These are phyloP conservation scores for Mrakia blollopis DNA, from an alignment of 768 basidiomycete species.

Conservation along the genomic window DNA sequence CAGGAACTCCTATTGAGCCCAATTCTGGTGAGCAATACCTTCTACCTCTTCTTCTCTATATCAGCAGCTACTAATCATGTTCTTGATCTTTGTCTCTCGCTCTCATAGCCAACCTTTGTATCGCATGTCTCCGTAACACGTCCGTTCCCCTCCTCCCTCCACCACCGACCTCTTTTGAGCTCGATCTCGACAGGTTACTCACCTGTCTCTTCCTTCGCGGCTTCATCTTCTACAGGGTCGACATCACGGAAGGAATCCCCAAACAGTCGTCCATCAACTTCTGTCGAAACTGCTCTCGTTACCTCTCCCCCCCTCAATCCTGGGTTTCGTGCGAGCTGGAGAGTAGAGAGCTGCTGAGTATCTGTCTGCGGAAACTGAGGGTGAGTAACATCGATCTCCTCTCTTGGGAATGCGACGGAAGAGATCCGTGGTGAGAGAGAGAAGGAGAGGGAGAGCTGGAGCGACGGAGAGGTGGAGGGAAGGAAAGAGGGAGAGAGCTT, in stretches of 20 bases:
- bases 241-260: constrained; percentile 97
- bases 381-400: constrained; percentile 47
- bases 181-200: neutral
- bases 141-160: constrained; percentile 44
- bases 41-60: neutral
- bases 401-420: neutral
- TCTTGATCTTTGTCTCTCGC: neutral
- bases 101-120: constrained; percentile 67
- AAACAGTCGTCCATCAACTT: constrained; percentile 88
- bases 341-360: constrained; percentile 84
- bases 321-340: constrained; percentile 86
- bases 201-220: neutral
- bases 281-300: constrained; percentile 94
- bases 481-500: neutral
- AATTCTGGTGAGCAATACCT: constrained; percentile 55
- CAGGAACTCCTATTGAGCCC: constrained; percentile 79
- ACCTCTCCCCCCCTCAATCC: constrained; percentile 77
- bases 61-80: neutral
- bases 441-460: neutral
- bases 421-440: neutral
- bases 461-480: neutral
- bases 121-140: constrained; percentile 82
- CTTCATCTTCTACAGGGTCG: constrained; percentile 67
- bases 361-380: constrained; percentile 92
- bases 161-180: neutral